Evolutionary conservation across 768 basidiomycete genomes (phyloP).

Genomic region (Russula emetica): DNA sequence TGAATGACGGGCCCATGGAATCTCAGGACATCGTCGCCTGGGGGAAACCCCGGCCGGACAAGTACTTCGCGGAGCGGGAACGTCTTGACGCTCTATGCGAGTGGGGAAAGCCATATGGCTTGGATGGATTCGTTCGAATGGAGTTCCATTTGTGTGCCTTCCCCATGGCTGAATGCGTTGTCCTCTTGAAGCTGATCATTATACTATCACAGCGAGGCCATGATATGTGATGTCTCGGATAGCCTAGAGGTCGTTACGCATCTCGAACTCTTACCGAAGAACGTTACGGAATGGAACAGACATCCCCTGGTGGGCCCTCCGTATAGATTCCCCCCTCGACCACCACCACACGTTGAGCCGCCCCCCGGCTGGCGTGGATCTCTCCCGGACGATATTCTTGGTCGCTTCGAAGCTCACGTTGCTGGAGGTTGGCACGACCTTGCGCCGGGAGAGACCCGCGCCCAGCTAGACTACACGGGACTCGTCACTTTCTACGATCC

Average conservation of each 20-base stretch:
- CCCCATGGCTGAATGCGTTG: background rate
- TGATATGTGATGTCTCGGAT: slow-evolving; percentile 23
- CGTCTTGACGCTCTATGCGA: slow-evolving; percentile 34
- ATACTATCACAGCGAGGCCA: slow-evolving; percentile 19
- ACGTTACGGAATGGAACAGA: background rate
- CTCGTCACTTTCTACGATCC: slow-evolving; percentile 45
- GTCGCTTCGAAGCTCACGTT: slow-evolving; percentile 31
- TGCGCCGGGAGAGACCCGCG: slow-evolving; percentile 43
- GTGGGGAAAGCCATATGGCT: slow-evolving; percentile 34
- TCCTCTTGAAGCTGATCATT: background rate
- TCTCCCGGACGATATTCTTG: background rate
- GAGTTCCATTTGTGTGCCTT: slow-evolving; percentile 25
- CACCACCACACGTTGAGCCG: background rate
- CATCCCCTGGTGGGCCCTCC: background rate
- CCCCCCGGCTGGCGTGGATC: slow-evolving; percentile 27
- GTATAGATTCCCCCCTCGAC: too few relatives aligned
- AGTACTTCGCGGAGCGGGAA: slow-evolving; percentile 27
- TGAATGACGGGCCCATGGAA: slow-evolving; percentile 35
- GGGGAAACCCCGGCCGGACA: slow-evolving; percentile 30
- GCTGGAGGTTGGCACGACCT: slow-evolving; percentile 42
- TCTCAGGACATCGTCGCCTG: slow-evolving; percentile 38
- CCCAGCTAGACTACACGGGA: slow-evolving; percentile 41
- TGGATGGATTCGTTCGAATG: slow-evolving; percentile 36
- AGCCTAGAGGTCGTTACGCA: slow-evolving; percentile 21
- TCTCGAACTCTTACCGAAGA: slow-evolving; percentile 15